phyloP scores from a whole-genome alignment of 2,329 filamentous ascomycete genomes.

The Sporothrix dimorphospora region DNA sequence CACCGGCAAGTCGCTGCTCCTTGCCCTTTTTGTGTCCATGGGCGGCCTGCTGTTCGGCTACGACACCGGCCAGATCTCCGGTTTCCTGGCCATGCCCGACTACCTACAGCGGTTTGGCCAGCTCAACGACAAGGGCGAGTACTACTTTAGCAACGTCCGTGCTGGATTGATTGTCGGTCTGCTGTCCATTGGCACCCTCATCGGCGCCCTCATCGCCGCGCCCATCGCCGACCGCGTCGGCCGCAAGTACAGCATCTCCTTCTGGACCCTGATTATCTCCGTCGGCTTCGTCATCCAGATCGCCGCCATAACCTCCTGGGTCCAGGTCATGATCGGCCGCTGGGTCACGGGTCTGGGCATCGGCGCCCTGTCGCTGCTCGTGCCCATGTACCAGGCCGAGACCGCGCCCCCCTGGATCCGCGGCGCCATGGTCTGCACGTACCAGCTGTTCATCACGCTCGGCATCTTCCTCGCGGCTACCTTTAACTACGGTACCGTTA shows the following conservation, averaged over 20 bases:
- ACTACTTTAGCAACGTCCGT: conserved; percentile 47
- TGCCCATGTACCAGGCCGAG: conserved; percentile 62
- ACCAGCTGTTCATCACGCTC: conserved; percentile 74
- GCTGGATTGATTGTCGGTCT: conserved; percentile 59
- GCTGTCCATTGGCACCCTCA: conserved; percentile 58
- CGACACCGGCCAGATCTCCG: conserved; percentile 64
- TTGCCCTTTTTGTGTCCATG: conserved; percentile 34
- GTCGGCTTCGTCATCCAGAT: conserved; percentile 70
- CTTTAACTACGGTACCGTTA: conserved; percentile 57
- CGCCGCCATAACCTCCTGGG: conserved; percentile 60
- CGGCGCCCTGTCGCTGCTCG: conserved; percentile 66
- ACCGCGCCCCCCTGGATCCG: conserved; percentile 64
- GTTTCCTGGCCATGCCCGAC: conserved; percentile 54
- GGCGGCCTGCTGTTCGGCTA: conserved; percentile 49
- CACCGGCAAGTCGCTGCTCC: conserved; percentile 25
- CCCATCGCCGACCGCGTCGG: conserved; percentile 62
- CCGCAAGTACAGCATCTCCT: conserved; percentile 57
- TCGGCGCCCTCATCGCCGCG: conserved; percentile 58
- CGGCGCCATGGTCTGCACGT: conserved; percentile 67
- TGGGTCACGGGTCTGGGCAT: conserved; percentile 70
- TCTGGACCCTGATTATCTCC: conserved; percentile 60
- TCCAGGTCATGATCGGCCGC: conserved; percentile 63
- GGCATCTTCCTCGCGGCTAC: conserved; percentile 60
- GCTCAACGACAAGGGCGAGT: conserved; percentile 44
- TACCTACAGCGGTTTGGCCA: conserved; percentile 61